A percentile compares a stretch with the other conserved stretches of the same genome.
Conservation (phyloP, 2,329 filamentous ascomycete species). For the Trichophyton benhamiae region DNA sequence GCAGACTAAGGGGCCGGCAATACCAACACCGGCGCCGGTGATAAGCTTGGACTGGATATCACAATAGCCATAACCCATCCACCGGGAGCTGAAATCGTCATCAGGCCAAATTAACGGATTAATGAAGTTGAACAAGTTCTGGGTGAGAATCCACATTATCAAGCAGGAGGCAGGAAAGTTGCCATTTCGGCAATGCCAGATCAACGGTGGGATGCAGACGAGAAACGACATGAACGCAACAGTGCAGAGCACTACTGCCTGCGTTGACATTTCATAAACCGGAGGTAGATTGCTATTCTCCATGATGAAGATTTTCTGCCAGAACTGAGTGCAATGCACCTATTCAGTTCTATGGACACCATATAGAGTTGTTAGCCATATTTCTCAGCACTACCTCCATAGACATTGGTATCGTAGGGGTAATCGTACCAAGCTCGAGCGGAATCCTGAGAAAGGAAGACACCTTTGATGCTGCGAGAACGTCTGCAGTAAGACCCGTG, state of each 20-base stretch:
- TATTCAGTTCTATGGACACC: background rate
- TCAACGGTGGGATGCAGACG: constrained; percentile 44
- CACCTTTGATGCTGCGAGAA: background rate
- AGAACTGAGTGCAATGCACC: background rate
- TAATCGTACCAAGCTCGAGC: background rate
- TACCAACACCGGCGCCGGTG: constrained; percentile 40
- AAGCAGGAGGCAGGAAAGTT: constrained; percentile 50
- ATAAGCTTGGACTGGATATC: constrained; percentile 52
- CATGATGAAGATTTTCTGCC: background rate
- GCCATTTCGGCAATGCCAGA: constrained; percentile 48
- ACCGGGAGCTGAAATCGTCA: constrained; percentile 44
- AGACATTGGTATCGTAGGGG: too few species aligned
- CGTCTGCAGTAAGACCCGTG: background rate
- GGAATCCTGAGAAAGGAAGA: background rate
- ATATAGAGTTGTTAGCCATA: background rate
- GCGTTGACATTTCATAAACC: constrained; percentile 15
- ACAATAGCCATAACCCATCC: constrained; percentile 48
- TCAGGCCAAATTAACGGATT: constrained; percentile 55
- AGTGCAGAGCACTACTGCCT: constrained; percentile 35
- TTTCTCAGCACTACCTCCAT: background rate
- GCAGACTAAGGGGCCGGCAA: constrained; percentile 43
- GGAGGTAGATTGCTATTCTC: constrained; percentile 1
- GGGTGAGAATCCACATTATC: constrained; percentile 43
- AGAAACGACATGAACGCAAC: constrained; percentile 40
- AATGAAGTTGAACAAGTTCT: constrained; percentile 46